Conservation (phyloP, 805 yeast species). For the Yarrowia sp. region DNA sequence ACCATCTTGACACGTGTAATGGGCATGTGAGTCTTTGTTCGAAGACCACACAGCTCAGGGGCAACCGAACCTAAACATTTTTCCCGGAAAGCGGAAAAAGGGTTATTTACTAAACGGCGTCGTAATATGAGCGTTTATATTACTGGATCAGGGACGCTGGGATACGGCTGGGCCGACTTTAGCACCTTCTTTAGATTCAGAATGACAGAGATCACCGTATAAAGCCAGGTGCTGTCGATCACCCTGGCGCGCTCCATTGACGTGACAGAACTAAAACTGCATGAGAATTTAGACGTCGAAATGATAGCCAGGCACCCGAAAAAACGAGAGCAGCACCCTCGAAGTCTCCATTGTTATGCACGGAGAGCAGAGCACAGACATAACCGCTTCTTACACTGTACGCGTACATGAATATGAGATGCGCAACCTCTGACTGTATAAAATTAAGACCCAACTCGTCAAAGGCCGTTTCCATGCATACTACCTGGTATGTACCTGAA, state of each 20-base stretch:
- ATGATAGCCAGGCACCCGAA: background rate
- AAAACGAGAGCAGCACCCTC: background rate
- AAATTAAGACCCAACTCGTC: too few species aligned
- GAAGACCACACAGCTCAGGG: background rate
- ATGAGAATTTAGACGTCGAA: background rate
- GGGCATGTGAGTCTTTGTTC: background rate
- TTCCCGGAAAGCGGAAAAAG: conserved; percentile 7
- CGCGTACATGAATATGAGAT: too few species aligned
- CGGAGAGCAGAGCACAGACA: background rate
- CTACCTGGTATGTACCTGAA: too few species aligned
- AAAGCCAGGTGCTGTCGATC: background rate
- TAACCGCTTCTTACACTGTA: background rate
- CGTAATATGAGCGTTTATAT: background rate
- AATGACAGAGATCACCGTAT: background rate
- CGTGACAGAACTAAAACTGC: background rate
- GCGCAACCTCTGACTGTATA: too few species aligned
- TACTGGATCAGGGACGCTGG: background rate
- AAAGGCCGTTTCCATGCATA: too few species aligned
- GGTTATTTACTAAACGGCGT: background rate
- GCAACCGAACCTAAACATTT: background rate
- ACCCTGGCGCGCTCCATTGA: background rate
- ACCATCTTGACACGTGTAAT: background rate
- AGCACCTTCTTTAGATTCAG: background rate
- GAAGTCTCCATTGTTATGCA: background rate
- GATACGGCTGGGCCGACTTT: background rate